Evolutionary conservation across 2,329 filamentous ascomycete species (phyloP), one percentile per base, ranked within the genome.

Genomic region (Alternaria atra): DNA sequence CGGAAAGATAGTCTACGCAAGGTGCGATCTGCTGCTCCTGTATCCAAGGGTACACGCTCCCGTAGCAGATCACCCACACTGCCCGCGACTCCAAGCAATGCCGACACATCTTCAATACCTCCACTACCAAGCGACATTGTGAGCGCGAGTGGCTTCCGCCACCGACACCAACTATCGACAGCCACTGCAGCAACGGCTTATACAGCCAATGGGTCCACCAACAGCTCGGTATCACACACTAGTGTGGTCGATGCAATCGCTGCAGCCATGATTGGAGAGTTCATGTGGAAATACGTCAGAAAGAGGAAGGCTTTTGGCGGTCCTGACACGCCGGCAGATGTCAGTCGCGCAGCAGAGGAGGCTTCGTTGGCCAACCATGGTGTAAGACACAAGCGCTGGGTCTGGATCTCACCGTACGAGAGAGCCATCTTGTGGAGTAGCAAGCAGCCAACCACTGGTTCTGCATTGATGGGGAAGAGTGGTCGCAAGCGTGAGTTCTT

Each of bases 371-470:
- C 79, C 89, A 85, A 83, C 66, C 88, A 86, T 69, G 88, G 88
- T 67, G 91, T 86, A 5, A 82, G 95, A 30, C 95, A 99, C 78
- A 97, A 94, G 82, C 87, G 95, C 77, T 99, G 95, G 95, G 95
- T 99, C 2, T 99, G 95, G 95, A 86, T 99, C 65, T 95, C 94
- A 17, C 95, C 95, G 3, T 98, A 99, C 74, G 95, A 99, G 80
- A 87, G 94, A 64, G 91, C 94, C 12, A 94, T 99, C 61, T 92
- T 99, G 79, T 99, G 95, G 95, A 97, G 94, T 79, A 97, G 91
- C 84, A 97, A 97, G 84, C 95, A 99, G 80, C 95, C 95, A 15
- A 92, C 90, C 9, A 93, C 90, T 69, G 93, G 94, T 32, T 91
- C 88, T 71, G 94, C 94, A 32, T 81, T 99, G 78, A 86, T 98